A percentile compares a stretch with the other conserved stretches of the same genome.
Conservation (phyloP, 192 early-diverging fungal species). For the Podochytrium sp. region DNA sequence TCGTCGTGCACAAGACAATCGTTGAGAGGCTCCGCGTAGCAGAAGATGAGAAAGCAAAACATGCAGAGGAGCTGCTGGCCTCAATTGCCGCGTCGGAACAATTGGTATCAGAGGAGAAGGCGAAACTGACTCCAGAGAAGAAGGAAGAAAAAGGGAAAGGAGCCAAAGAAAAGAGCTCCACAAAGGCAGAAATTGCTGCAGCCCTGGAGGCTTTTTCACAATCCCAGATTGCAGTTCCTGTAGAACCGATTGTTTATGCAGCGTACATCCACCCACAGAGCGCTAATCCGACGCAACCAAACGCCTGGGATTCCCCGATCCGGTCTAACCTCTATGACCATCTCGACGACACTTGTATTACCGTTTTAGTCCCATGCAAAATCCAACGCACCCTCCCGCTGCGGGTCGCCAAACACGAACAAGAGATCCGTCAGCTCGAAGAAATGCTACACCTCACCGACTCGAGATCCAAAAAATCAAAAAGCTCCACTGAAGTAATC, state of each 20-base stretch:
- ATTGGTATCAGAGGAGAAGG: neutral
- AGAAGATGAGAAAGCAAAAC: neutral
- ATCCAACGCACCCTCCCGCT: neutral
- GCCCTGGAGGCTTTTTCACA: neutral
- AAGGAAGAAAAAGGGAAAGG: neutral
- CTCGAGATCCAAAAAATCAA: neutral
- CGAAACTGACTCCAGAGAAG: neutral
- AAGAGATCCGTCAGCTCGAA: neutral
- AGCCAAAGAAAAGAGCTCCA: slow-evolving; percentile 1
- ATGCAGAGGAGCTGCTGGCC: neutral
- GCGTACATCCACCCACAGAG: neutral
- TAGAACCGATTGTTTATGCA: slow-evolving; percentile 15
- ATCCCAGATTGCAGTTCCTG: neutral
- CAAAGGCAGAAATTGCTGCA: neutral
- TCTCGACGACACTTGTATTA: slow-evolving; percentile 27
- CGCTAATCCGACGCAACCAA: no score
- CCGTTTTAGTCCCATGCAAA: slow-evolving; percentile 30
- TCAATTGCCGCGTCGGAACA: neutral
- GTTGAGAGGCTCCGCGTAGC: neutral
- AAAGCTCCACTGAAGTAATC: neutral
- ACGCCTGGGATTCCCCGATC: neutral
- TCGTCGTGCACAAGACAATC: slow-evolving; percentile 9
- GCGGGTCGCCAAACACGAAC: neutral
- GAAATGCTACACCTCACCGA: neutral
- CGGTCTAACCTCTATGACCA: neutral